These are phyloP conservation scores for Cadophora sp. DNA, from an alignment of 2,329 filamentous ascomycete species.

Conservation along the genomic window DNA sequence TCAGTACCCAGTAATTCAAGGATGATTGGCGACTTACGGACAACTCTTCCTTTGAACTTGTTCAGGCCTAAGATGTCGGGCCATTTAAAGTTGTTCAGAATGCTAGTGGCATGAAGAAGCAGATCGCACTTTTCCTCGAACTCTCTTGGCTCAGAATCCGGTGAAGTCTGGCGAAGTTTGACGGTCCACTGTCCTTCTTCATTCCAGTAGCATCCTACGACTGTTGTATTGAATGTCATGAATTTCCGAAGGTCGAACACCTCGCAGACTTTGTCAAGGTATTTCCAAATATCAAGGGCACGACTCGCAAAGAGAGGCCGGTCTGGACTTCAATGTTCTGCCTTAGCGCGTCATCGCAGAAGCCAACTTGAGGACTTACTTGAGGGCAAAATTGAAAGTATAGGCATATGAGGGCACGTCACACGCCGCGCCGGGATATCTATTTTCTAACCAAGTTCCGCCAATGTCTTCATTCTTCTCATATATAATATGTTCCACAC, in stretches of 20 bases:
- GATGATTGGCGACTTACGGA: conserved; percentile 52
- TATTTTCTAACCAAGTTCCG: conserved; percentile 49
- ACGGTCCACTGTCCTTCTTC: conserved; percentile 57
- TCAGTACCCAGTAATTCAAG: conserved; percentile 35
- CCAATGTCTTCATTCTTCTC: conserved; percentile 54
- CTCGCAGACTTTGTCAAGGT: conserved; percentile 55
- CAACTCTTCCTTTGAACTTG: conserved; percentile 52
- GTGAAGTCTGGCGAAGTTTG: conserved; percentile 49
- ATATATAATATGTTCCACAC: conserved; percentile 55
- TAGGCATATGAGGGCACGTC: conserved; percentile 40
- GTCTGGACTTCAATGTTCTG: conserved; percentile 44
- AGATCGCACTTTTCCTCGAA: conserved; percentile 39
- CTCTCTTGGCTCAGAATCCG: conserved; percentile 24
- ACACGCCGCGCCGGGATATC: conserved; percentile 48
- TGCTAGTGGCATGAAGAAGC: conserved; percentile 37
- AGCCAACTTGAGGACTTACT: conserved; percentile 37
- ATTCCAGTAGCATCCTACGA: conserved; percentile 55
- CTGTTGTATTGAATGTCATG: conserved; percentile 58
- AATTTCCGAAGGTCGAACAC: conserved; percentile 57
- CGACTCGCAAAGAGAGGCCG: conserved; percentile 64
- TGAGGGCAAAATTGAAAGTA: conserved; percentile 63
- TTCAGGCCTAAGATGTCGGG: conserved; percentile 55
- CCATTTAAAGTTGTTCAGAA: conserved; percentile 48
- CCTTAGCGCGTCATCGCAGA: background rate
- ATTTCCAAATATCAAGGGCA: conserved; percentile 62